Evolutionary conservation across 2,329 filamentous ascomycete species (phyloP).

Genomic region (Pseudocercospora musae): DNA sequence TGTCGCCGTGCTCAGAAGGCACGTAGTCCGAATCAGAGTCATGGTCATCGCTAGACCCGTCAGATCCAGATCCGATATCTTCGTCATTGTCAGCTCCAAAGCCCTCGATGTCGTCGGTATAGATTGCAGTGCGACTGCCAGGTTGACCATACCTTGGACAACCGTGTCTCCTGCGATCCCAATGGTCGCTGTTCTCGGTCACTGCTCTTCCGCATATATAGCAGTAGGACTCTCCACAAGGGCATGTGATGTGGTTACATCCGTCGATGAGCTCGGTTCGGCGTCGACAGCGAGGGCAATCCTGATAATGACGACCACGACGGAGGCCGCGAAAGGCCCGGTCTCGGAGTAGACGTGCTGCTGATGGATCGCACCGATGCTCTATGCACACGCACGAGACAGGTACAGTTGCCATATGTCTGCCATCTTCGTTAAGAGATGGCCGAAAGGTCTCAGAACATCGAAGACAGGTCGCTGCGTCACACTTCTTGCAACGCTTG

Average conservation of each 20-base stretch:
- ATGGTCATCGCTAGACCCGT: background rate
- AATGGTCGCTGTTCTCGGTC: slow-evolving; percentile 4
- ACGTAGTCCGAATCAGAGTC: background rate
- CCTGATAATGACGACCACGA: slow-evolving; percentile 21
- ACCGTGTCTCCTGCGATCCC: slow-evolving; percentile 10
- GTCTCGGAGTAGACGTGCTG: slow-evolving; percentile 2
- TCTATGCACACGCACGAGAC: background rate
- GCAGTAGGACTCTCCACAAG: slow-evolving; percentile 16
- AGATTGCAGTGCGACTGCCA: slow-evolving; percentile 8
- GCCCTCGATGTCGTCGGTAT: slow-evolving; percentile 7
- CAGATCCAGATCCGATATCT: background rate
- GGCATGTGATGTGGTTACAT: slow-evolving; percentile 22
- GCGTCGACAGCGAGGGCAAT: slow-evolving; percentile 16
- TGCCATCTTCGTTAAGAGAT: background rate
- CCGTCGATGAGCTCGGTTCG: slow-evolving; percentile 14
- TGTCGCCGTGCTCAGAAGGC: background rate
- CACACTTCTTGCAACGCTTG: slow-evolving; percentile 1
- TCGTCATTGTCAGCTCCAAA: slow-evolving; percentile 1
- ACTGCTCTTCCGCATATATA: slow-evolving; percentile 15
- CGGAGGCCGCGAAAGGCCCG: slow-evolving; percentile 14
- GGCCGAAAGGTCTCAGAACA: slow-evolving; percentile 5
- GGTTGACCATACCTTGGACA: slow-evolving; percentile 16
- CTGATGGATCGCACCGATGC: slow-evolving; percentile 13
- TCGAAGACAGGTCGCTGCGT: slow-evolving; percentile 2
- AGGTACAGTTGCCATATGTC: background rate